Evolutionary conservation across 768 basidiomycete genomes (phyloP).

Genomic region (Leccinellum albellum): DNA sequence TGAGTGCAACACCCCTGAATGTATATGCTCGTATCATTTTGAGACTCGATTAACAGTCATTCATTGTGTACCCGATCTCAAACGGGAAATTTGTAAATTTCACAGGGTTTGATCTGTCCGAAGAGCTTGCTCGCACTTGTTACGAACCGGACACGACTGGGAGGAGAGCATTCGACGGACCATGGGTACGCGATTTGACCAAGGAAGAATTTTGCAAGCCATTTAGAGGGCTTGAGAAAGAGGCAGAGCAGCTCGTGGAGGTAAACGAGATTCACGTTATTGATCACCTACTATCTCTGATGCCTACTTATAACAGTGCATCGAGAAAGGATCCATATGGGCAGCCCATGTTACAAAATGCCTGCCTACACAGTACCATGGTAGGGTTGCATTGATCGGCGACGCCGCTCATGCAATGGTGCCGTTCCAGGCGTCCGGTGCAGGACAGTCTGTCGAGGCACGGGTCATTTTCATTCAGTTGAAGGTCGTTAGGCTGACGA

Average conservation of each 20-base stretch:
- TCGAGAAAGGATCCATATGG: constrained; percentile 54
- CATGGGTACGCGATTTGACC: constrained; percentile 49
- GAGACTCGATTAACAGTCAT: constrained; percentile 38
- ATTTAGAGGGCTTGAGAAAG: constrained; percentile 56
- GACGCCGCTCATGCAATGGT: constrained; percentile 45
- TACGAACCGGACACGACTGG: constrained; percentile 22
- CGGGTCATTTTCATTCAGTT: not conserved
- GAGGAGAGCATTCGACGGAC: constrained; percentile 21
- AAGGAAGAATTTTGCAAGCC: constrained; percentile 41
- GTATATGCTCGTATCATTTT: not conserved
- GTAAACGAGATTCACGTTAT: constrained; percentile 29
- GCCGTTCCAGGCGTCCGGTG: constrained; percentile 42
- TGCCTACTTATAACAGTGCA: constrained; percentile 39
- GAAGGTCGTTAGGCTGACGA: not conserved
- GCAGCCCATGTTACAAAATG: constrained; percentile 57
- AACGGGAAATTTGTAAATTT: constrained; percentile 58
- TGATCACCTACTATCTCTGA: not conserved
- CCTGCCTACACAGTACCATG: constrained; percentile 48
- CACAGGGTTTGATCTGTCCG: constrained; percentile 50
- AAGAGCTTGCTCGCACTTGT: constrained; percentile 49
- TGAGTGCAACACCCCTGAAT: constrained; percentile 22
- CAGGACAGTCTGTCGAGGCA: constrained; percentile 42
- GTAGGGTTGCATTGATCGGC: constrained; percentile 47
- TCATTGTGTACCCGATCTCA: constrained; percentile 60
- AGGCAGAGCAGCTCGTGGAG: constrained; percentile 52